Evolutionary conservation across 805 yeast species (phyloP), one percentile per base, ranked within the genome.

Genomic region (Barnettozyma sp.): DNA sequence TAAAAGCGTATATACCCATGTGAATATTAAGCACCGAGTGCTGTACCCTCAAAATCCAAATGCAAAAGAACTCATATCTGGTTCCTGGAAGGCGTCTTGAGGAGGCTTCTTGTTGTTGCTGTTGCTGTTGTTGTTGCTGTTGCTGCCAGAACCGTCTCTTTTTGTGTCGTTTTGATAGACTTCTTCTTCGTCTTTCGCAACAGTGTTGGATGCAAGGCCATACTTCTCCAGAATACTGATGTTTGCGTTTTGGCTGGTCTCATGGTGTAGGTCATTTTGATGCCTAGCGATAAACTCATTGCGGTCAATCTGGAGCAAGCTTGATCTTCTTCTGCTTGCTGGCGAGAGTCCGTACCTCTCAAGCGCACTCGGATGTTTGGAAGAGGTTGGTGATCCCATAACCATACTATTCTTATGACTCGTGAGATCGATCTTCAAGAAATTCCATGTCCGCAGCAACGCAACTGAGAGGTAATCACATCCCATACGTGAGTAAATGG

Each of bases 401-500:
- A 25, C 22, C 23, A 27, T 35, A n/a, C n/a, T n/a, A n/a, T n/a
- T n/a, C 21, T 13, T 28, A 22, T 28, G 22, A 7, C 32, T 39
- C 13, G 39, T 18, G 4, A 41, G 39, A 4, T 41, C 48, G n/a
- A 34, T 11, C 28, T 44, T 52, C 9, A 61, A 43, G 50, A 86
- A 87, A 21, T 60, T 60, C 96, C 96, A 88, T 41, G 72, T 74
- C 32, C 64, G 65, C 2, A 81, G 63, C 30, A 87, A 55, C 34
- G 75, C 68, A 17, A 83, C 52, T 0, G 87, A 77, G 27, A 90
- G 56, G 41, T 77, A 73, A 49, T 88, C 94, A 59, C 97, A 88
- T 0, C 97, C 97, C 95, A 88, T 85, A 39, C 94, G 66, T 12
- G 75, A 68, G 50, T 86, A 83, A 42, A 86, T 79, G 24, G 70